Evolutionary conservation across 768 basidiomycete genomes (phyloP).

Genomic region (Kwoniella heveanensis): DNA sequence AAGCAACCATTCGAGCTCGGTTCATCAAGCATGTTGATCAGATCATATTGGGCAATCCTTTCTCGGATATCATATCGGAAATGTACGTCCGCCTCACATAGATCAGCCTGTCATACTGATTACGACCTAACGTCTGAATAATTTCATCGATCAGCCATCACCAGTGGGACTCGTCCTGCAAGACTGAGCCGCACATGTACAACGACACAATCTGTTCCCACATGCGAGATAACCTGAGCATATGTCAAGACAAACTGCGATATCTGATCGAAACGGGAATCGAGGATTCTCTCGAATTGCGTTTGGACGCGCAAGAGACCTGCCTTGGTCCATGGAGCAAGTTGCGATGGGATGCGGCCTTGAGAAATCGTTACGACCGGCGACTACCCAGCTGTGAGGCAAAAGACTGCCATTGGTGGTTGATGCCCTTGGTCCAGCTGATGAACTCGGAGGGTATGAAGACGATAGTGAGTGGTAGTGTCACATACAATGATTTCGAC

Average conservation of each 20-base stretch:
- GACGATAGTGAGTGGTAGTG: constrained; percentile 6
- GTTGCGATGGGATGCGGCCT: constrained; percentile 1
- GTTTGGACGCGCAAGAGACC: constrained; percentile 1
- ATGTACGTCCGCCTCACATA: no score
- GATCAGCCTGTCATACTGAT: no score
- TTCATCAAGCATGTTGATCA: constrained; percentile 16
- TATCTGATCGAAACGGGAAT: constrained; percentile 7
- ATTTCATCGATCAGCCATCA: background rate
- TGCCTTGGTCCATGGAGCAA: background rate
- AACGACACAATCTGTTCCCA: constrained; percentile 9
- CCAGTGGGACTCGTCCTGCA: constrained; percentile 13
- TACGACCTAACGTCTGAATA: no score
- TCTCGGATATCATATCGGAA: constrained; percentile 13
- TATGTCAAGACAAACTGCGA: constrained; percentile 10
- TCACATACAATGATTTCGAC: background rate
- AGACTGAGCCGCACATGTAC: constrained; percentile 7
- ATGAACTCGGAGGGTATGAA: constrained; percentile 12
- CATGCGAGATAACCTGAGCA: constrained; percentile 8
- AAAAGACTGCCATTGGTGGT: constrained; percentile 14
- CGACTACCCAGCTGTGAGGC: background rate
- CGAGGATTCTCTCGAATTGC: constrained; percentile 5
- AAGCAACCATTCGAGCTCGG: background rate
- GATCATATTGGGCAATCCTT: constrained; percentile 14
- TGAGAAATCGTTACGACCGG: constrained; percentile 11
- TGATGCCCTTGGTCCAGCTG: constrained; percentile 2